phyloP scores from a whole-genome alignment of 495 filamentous ascomycete species.

The Penicillium cataractarum region DNA sequence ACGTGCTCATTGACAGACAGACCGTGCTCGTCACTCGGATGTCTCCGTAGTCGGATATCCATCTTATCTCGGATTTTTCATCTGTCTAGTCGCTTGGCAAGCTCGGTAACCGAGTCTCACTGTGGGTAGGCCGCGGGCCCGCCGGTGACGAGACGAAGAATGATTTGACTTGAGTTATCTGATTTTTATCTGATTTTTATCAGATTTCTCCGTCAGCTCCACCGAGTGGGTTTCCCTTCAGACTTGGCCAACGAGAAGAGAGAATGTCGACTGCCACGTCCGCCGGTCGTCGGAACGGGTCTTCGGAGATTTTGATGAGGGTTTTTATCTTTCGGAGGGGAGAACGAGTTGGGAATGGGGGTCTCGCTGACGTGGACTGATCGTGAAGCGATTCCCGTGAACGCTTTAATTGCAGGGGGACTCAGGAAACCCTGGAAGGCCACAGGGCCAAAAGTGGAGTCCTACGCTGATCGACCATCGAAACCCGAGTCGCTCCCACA shows the following conservation, averaged over 20 bases:
- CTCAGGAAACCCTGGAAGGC: slow-evolving; percentile 5
- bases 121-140: slow-evolving; percentile 25
- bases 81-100: slow-evolving; percentile 26
- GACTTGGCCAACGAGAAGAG: slow-evolving; percentile 2
- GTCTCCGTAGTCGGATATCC: slow-evolving; percentile 14
- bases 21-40: background rate
- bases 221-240: slow-evolving; percentile 25
- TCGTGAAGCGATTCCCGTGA: background rate
- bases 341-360: background rate
- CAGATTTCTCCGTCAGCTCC: slow-evolving; percentile 31
- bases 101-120: slow-evolving; percentile 25
- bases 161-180: slow-evolving; percentile 35
- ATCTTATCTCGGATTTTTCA: slow-evolving; percentile 5
- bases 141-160: slow-evolving; percentile 12
- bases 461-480: slow-evolving; percentile 11
- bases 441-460: slow-evolving; percentile 9
- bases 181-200: slow-evolving; percentile 39
- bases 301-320: background rate
- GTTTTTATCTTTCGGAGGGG: background rate
- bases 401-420: slow-evolving; percentile 7
- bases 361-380: slow-evolving; percentile 11
- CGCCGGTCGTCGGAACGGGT: slow-evolving; percentile 1
- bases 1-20: background rate
- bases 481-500: slow-evolving; percentile 10
- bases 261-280: background rate